These are phyloP conservation scores for Borovskyia barvae DNA, from an alignment of 208 protist species.

Conservation along the genomic window DNA sequence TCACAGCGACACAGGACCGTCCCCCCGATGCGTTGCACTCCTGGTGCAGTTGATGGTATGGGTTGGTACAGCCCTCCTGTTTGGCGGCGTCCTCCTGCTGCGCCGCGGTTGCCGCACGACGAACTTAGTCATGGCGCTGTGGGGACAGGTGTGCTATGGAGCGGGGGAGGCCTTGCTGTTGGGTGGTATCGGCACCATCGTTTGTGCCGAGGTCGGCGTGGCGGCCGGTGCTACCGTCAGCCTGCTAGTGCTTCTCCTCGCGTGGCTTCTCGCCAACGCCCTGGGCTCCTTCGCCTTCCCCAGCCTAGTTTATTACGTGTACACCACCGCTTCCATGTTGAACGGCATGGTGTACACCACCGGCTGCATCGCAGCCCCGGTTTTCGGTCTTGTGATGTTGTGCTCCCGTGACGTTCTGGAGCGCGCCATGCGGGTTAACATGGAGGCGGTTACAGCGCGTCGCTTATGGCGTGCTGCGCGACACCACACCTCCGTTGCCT, in stretches of 20 bases:
- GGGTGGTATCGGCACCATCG: conserved; percentile 13
- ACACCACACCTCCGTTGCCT: conserved; percentile 26
- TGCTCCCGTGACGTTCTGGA: conserved; percentile 23
- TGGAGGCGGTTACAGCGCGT: conserved; percentile 8
- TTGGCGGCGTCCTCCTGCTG: conserved; percentile 1
- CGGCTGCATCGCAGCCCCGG: conserved; percentile 8
- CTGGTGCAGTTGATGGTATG: conserved; percentile 19
- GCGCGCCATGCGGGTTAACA: conserved; percentile 19
- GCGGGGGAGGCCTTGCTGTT: conserved; percentile 25
- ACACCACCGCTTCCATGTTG: conserved; percentile 17
- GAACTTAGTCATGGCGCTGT: conserved; percentile 7
- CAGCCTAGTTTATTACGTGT: conserved; percentile 24
- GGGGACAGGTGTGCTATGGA: conserved; percentile 25
- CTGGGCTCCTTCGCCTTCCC: conserved; percentile 17
- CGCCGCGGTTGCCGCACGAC: neutral
- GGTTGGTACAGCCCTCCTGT: conserved; percentile 2
- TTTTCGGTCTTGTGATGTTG: conserved; percentile 28
- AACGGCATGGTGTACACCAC: conserved; percentile 13
- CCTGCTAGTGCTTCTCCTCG: conserved; percentile 17
- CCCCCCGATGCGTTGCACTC: no score
- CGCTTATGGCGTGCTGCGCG: conserved; percentile 20
- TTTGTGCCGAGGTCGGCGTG: conserved; percentile 31
- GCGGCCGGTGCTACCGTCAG: conserved; percentile 24
- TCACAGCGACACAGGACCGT: no score
- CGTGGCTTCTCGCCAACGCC: conserved; percentile 31